These are phyloP conservation scores for Penicillium odoratum DNA, from an alignment of 495 filamentous ascomycete species.

Conservation along the genomic window DNA sequence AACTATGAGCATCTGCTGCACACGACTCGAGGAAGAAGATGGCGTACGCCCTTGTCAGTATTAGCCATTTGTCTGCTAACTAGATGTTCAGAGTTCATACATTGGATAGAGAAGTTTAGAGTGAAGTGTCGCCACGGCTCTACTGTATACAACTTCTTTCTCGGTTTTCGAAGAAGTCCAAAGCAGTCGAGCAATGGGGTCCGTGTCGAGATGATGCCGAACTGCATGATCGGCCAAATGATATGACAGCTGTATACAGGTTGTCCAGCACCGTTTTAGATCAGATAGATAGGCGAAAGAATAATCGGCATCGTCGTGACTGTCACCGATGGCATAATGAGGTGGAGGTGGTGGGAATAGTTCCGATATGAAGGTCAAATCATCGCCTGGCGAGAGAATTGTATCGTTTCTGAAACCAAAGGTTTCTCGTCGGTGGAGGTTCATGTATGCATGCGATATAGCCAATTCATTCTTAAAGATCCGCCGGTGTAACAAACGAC, in stretches of 20 bases:
- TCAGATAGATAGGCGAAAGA: conserved; percentile 33
- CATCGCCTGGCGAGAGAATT: conserved; percentile 22
- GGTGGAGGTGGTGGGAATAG: conserved; percentile 35
- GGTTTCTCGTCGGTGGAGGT: conserved; percentile 9
- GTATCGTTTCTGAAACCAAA: background rate
- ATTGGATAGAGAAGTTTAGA: conserved; percentile 25
- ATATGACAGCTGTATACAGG: conserved; percentile 30
- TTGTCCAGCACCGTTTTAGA: conserved; percentile 29
- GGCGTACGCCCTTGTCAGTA: conserved; percentile 22
- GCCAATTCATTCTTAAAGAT: conserved; percentile 24
- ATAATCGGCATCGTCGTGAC: conserved; percentile 26
- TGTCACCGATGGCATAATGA: conserved; percentile 19
- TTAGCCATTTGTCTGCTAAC: conserved; percentile 3
- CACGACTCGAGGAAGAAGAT: conserved; percentile 33
- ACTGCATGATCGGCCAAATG: conserved; percentile 30
- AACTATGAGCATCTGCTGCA: conserved; percentile 11
- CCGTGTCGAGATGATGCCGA: conserved; percentile 28
- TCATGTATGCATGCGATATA: conserved; percentile 28
- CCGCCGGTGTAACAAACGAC: conserved; percentile 23
- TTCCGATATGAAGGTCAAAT: conserved; percentile 30
- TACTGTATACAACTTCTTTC: conserved; percentile 30
- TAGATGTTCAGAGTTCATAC: conserved; percentile 10
- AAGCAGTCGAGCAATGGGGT: conserved; percentile 15
- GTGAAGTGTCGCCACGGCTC: conserved; percentile 26
- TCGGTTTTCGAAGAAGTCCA: conserved; percentile 32